phyloP scores from a whole-genome alignment of 148 eudicot species.

The Camellia lanceoleosa region DNA sequence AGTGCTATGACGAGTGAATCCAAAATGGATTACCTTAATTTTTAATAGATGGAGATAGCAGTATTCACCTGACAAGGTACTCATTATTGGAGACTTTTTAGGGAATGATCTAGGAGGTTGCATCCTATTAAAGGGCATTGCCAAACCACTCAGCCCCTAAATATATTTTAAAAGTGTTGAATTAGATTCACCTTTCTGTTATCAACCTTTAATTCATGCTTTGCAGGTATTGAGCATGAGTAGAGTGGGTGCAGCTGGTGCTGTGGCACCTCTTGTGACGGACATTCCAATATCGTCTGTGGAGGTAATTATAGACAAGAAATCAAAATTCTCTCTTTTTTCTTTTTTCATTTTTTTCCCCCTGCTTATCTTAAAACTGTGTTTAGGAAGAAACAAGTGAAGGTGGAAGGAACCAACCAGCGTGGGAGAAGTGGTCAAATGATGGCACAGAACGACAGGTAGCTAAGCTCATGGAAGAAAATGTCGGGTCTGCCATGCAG shows the following conservation, averaged over 20 bases:
- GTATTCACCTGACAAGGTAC: neutral
- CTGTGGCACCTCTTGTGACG: constrained; percentile 68
- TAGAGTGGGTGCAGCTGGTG: constrained; percentile 77
- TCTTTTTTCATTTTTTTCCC: neutral
- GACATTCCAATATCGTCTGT: constrained; percentile 61
- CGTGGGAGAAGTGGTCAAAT: constrained; percentile 98
- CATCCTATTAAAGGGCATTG: neutral
- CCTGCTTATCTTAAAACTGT: neutral
- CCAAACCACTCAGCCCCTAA: neutral
- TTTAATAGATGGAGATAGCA: neutral
- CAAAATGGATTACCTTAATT: neutral
- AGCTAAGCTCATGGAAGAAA: constrained; percentile 96
- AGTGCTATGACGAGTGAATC: neutral
- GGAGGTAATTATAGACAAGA: constrained; percentile 36
- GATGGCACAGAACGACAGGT: constrained; percentile 97
- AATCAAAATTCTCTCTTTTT: neutral
- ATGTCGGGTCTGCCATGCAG: constrained; percentile 97
- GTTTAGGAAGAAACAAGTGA: constrained; percentile 71
- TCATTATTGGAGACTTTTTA: neutral
- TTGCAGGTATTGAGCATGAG: constrained; percentile 72
- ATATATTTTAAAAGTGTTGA: neutral
- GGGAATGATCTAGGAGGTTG: neutral
- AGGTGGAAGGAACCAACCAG: constrained; percentile 69
- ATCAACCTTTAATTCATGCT: constrained; percentile 1
- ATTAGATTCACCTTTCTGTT: neutral